Conservation (phyloP, 495 filamentous ascomycete genomes). For the Podospora appendiculata region DNA sequence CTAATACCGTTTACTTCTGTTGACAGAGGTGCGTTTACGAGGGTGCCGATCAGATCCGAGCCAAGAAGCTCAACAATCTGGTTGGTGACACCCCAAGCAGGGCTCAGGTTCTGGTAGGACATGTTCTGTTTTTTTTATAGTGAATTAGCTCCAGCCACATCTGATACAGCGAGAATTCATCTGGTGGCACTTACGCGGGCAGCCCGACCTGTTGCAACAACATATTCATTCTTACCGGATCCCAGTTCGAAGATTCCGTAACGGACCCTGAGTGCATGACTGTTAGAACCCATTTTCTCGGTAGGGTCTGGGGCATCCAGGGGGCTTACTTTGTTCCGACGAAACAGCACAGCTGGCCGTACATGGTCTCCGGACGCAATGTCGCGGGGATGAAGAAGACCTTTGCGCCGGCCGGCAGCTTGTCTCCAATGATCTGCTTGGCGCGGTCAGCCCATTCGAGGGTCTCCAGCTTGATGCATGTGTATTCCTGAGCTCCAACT, state of each 20-base stretch:
- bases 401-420: constrained; percentile 65
- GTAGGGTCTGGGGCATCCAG: too few relatives aligned
- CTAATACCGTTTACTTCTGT: constrained; percentile 63
- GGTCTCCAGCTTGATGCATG: constrained; percentile 74
- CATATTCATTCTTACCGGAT: constrained; percentile 60
- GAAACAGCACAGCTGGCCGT: constrained; percentile 92
- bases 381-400: constrained; percentile 86
- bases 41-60: constrained; percentile 67
- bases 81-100: constrained; percentile 55
- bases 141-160: too few relatives aligned
- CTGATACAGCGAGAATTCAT: too few relatives aligned
- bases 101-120: constrained; percentile 80
- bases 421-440: constrained; percentile 55
- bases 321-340: constrained; percentile 51
- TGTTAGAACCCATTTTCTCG: too few relatives aligned
- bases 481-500: constrained; percentile 79
- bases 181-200: constrained; percentile 28
- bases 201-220: constrained; percentile 75
- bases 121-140: constrained; percentile 55
- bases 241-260: constrained; percentile 5
- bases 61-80: constrained; percentile 61
- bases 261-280: neutral
- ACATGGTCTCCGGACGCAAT: constrained; percentile 91
- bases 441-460: constrained; percentile 70
- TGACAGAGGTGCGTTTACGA: constrained; percentile 79